A percentile compares a stretch with the other conserved stretches of the same genome.
Evolutionary conservation across 768 basidiomycete species (phyloP).

Genomic region (Mycena latifolia): DNA sequence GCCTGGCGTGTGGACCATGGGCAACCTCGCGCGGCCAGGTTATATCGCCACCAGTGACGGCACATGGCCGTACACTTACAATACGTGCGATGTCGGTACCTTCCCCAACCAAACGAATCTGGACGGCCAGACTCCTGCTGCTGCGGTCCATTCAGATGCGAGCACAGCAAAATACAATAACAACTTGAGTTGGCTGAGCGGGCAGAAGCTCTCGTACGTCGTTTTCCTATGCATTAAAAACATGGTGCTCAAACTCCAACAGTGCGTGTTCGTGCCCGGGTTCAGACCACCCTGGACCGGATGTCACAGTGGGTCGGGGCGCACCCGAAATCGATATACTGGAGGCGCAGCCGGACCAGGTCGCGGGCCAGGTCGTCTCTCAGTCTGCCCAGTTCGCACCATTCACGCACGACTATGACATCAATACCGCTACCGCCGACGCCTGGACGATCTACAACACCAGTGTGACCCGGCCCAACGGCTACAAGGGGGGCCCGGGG

Average conservation of each 20-base stretch:
- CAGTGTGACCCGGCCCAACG: constrained; percentile 49
- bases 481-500: constrained; percentile 65
- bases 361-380: constrained; percentile 69
- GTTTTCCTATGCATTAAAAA: background rate
- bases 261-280: constrained; percentile 83
- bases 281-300: constrained; percentile 85
- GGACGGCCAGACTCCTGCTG: constrained; percentile 67
- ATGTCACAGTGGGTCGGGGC: constrained; percentile 65
- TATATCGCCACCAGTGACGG: constrained; percentile 87
- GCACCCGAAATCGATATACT: constrained; percentile 89
- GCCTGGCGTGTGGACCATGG: constrained; percentile 93
- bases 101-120: constrained; percentile 75
- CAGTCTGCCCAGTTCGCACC: constrained; percentile 82
- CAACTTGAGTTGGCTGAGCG: constrained; percentile 80
- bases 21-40: constrained; percentile 87
- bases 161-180: constrained; percentile 64
- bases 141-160: constrained; percentile 66
- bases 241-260: background rate
- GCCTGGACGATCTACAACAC: constrained; percentile 50
- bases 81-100: constrained; percentile 83
- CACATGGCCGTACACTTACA: constrained; percentile 85
- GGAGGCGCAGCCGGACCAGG: constrained; percentile 79
- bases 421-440: constrained; percentile 47
- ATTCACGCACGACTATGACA: constrained; percentile 58
- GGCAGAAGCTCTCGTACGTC: constrained; percentile 80